Evolutionary conservation across 225 moss, liverwort and hornwort species (phyloP), one percentile per base, ranked within the genome.

Genomic region (Polytrichum commune): DNA sequence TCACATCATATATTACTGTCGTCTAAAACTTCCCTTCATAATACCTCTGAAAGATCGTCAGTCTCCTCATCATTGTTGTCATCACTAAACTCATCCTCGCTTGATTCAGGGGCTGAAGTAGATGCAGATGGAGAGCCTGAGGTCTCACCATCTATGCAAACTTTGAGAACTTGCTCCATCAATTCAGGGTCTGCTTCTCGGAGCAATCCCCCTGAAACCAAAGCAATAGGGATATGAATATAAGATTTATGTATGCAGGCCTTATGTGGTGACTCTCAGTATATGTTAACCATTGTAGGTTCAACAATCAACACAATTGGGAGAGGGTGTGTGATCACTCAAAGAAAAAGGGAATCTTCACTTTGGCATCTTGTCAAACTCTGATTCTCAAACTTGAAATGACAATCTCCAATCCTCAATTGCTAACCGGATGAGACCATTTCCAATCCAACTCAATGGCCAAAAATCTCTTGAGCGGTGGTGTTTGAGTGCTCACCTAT

Each of bases 401-500:
- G 46, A 46, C 46, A 46, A 46, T 46, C 4, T 46, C 46, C 4
- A 13, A 46, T 46, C 16, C 13, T 16, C 16, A 46, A 46, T 13
- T 3, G 3, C 46, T 13, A 13, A 46, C 4, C 46, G 1, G 46
- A 46, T 46, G 4, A 46, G 16, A 13, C 16, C 46, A 46, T 46
- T 46, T 16, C 10, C 4, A 0, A 46, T 46, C 16, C 16, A 0
- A 46, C 3, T 16, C 46, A 16, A 46, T 46, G 46, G 16, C 46
- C 46, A 13, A 46, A 13, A 46, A 46, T 13, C 4, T 46, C 46
- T 46, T 16, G 46, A 46, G 10, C 13, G 27, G 27, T 27, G 10
- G 53, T n/a, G 69, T 38, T 38, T 64, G 70, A 80, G 54, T 68
- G 60, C 68, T 70, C 66, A 91, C 95, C 95, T 76, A 96, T 93